A percentile compares a stretch with the other conserved stretches of the same genome.
These are phyloP conservation scores for Dryas alaskensis DNA, from an alignment of 306 rosid genomes.

Conservation along the genomic window DNA sequence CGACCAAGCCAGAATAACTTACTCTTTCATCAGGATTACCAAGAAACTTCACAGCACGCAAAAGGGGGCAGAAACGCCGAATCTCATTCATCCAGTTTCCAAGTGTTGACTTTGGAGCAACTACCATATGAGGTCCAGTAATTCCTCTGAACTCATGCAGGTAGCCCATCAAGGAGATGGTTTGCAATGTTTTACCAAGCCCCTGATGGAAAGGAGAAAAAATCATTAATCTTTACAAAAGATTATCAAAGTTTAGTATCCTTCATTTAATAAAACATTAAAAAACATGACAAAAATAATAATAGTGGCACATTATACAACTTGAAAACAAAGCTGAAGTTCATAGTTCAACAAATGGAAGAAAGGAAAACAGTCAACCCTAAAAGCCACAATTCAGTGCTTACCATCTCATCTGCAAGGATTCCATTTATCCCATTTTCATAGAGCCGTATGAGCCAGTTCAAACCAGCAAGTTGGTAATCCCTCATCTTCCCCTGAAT, in stretches of 20 bases:
- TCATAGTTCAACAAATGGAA: neutral
- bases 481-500: slow-evolving; percentile 99
- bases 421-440: slow-evolving; percentile 99
- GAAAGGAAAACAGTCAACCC: neutral
- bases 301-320: neutral
- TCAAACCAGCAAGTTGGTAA: slow-evolving; percentile 96
- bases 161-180: slow-evolving; percentile 91
- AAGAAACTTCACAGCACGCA: slow-evolving; percentile 88
- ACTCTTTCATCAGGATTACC: slow-evolving; percentile 98
- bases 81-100: slow-evolving; percentile 99
- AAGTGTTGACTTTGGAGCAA: slow-evolving; percentile 98
- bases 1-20: slow-evolving; percentile 27
- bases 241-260: slow-evolving; percentile 6
- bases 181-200: slow-evolving; percentile 95
- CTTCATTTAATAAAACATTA: neutral
- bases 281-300: neutral
- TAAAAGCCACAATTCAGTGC: slow-evolving; percentile 13
- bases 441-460: slow-evolving; percentile 92
- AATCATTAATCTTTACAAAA: slow-evolving; percentile 1
- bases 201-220: slow-evolving; percentile 50
- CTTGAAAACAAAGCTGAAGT: neutral
- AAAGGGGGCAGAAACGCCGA: slow-evolving; percentile 82
- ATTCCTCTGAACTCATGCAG: slow-evolving; percentile 93
- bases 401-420: slow-evolving; percentile 98
- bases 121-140: slow-evolving; percentile 97